A percentile compares a stretch with the other conserved stretches of the same genome.
Conservation (phyloP, 768 basidiomycete species). For the Mycena leptocephala region DNA sequence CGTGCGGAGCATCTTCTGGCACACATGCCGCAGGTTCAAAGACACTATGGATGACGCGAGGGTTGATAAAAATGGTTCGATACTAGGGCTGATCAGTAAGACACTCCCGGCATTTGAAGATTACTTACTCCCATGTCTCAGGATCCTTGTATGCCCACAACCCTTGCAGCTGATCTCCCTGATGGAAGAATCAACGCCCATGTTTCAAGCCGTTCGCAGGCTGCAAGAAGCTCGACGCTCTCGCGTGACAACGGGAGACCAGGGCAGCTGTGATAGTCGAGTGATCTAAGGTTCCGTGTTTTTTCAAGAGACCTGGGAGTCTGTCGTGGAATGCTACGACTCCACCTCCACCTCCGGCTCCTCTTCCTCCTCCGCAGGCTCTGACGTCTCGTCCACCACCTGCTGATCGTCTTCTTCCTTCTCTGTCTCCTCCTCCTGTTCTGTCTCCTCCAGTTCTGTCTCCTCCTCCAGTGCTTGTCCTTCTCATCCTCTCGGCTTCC, state of each 20-base stretch:
- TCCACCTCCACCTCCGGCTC: background rate
- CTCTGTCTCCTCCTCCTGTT: background rate
- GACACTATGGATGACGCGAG: conserved; percentile 26
- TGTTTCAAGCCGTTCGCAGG: background rate
- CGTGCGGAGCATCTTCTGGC: conserved; percentile 8
- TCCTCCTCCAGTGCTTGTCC: background rate
- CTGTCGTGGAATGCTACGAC: conserved; percentile 8
- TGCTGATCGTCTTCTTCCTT: too few species aligned
- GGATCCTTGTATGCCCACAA: background rate
- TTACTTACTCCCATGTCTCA: conserved; percentile 20
- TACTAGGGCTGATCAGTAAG: background rate
- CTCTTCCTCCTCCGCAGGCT: background rate
- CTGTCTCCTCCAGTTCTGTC: background rate
- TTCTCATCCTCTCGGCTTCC: background rate
- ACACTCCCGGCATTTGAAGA: too few species aligned
- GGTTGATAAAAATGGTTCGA: conserved; percentile 21
- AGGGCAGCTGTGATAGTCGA: conserved; percentile 32
- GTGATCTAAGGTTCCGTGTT: conserved; percentile 15
- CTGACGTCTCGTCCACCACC: too few species aligned
- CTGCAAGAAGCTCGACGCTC: conserved; percentile 4
- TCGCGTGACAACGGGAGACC: conserved; percentile 15
- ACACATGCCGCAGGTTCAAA: conserved; percentile 27
- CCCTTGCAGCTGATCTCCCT: background rate
- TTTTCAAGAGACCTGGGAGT: conserved; percentile 21
- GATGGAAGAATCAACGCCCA: conserved; percentile 7